phyloP scores from a whole-genome alignment of 2,329 filamentous ascomycete genomes.

The Fusarium sp. region DNA sequence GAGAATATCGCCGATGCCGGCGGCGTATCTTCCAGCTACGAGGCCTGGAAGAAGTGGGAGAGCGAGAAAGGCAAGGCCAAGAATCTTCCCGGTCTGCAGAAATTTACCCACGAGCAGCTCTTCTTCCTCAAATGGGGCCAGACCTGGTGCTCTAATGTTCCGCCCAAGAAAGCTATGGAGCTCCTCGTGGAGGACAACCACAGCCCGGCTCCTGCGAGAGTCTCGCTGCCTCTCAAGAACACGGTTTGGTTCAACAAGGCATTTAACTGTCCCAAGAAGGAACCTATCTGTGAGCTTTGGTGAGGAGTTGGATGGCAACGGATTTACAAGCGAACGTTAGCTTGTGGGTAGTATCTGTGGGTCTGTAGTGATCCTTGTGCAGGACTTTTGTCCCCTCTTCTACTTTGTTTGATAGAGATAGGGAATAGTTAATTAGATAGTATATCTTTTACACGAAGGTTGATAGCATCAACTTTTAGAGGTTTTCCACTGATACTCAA shows the following conservation, averaged over 20 bases:
- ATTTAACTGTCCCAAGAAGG: constrained; percentile 75
- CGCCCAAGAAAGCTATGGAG: constrained; percentile 64
- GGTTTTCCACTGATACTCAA: too few relatives aligned
- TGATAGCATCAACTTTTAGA: too few relatives aligned
- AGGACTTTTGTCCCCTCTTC: too few relatives aligned
- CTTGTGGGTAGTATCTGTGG: too few relatives aligned
- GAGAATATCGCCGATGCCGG: constrained; percentile 83
- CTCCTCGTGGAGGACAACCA: constrained; percentile 76
- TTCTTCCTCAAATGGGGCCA: constrained; percentile 78
- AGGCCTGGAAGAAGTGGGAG: constrained; percentile 75
- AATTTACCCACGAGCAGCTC: constrained; percentile 77
- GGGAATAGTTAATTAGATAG: too few relatives aligned
- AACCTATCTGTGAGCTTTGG: constrained; percentile 80
- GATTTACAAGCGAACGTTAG: too few relatives aligned
- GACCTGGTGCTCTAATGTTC: constrained; percentile 77
- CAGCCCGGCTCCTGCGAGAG: constrained; percentile 73
- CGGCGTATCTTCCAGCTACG: constrained; percentile 73
- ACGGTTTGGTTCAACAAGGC: constrained; percentile 77
- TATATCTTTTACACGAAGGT: too few relatives aligned
- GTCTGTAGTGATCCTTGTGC: too few relatives aligned
- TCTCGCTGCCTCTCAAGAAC: constrained; percentile 76
- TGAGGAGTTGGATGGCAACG: constrained; percentile 50
- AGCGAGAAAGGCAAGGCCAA: constrained; percentile 63
- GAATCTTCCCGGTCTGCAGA: constrained; percentile 71
- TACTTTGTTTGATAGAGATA: too few relatives aligned